Conservation (phyloP, 2,329 filamentous ascomycete genomes). For the Colletotrichum tamarilloi region DNA sequence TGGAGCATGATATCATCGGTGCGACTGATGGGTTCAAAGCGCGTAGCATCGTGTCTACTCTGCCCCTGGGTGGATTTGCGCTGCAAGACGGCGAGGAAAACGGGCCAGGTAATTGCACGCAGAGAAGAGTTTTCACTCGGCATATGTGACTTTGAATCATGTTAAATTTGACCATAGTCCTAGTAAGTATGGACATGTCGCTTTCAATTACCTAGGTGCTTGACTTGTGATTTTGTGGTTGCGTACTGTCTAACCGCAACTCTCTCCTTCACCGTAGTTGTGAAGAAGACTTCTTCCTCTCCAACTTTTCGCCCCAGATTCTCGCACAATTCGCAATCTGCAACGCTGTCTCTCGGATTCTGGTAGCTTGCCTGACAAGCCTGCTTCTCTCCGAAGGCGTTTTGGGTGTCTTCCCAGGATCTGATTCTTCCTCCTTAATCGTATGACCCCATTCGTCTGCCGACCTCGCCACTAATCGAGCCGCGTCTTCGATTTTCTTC, state of each 20-base stretch:
- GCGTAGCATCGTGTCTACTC: background rate
- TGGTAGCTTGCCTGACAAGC: slow-evolving; percentile 20
- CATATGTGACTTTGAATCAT: background rate
- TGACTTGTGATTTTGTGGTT: background rate
- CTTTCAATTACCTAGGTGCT: background rate
- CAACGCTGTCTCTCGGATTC: slow-evolving; percentile 32
- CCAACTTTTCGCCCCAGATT: slow-evolving; percentile 33
- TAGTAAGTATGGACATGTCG: background rate
- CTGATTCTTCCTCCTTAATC: slow-evolving; percentile 12
- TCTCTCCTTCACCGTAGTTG: background rate
- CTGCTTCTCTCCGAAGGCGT: slow-evolving; percentile 9
- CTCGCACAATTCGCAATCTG: slow-evolving; percentile 29
- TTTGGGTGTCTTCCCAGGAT: background rate
- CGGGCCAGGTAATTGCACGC: background rate
- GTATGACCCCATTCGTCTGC: slow-evolving; percentile 41
- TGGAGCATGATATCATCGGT: background rate
- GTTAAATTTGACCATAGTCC: background rate
- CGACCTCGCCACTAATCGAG: slow-evolving; percentile 40
- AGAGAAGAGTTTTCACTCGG: background rate
- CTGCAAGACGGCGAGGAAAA: background rate
- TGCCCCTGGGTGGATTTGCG: background rate
- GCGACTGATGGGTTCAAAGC: background rate
- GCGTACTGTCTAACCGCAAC: background rate
- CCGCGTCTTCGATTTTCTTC: slow-evolving; percentile 41
- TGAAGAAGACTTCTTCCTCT: slow-evolving; percentile 27